phyloP scores from a whole-genome alignment of 1,284 basidiomycete genomes.

The Bjerkandera adusta region DNA sequence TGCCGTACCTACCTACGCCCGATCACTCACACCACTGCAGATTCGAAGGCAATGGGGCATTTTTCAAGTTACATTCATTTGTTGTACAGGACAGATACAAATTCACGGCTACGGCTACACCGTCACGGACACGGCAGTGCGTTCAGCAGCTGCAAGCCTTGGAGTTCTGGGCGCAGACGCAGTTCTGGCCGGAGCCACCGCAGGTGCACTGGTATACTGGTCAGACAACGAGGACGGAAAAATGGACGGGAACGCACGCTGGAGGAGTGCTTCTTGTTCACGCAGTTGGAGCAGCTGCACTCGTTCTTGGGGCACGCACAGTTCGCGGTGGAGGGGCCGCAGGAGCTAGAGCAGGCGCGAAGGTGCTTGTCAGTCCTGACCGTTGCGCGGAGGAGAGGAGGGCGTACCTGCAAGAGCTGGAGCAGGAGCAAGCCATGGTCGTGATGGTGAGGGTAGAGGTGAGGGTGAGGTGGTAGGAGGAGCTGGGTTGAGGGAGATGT shows the following conservation, averaged over 20 bases:
- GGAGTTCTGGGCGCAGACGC: conserved; percentile 18
- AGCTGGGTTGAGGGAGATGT: no score
- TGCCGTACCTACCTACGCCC: no score
- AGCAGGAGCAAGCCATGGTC: no score
- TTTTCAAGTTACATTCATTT: not conserved
- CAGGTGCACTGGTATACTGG: not conserved
- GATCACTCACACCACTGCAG: no score
- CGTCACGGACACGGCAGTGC: not conserved
- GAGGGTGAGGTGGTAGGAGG: no score
- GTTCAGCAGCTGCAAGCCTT: conserved; percentile 23
- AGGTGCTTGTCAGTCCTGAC: not conserved
- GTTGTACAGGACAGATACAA: not conserved
- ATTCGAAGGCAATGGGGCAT: no score
- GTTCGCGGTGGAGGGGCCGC: conserved; percentile 23
- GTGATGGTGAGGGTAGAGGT: no score
- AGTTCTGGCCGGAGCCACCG: conserved; percentile 16
- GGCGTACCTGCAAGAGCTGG: no score
- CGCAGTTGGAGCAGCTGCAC: conserved; percentile 28
- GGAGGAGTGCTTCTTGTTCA: conserved; percentile 24
- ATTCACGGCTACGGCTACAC: not conserved
- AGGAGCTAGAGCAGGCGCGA: conserved; percentile 17
- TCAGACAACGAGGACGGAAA: not conserved
- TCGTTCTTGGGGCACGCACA: conserved; percentile 26
- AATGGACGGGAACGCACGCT: conserved; percentile 12
- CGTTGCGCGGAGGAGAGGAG: no score